Conservation (phyloP, 805 yeast genomes). For the Lipomyces mesembrius region DNA sequence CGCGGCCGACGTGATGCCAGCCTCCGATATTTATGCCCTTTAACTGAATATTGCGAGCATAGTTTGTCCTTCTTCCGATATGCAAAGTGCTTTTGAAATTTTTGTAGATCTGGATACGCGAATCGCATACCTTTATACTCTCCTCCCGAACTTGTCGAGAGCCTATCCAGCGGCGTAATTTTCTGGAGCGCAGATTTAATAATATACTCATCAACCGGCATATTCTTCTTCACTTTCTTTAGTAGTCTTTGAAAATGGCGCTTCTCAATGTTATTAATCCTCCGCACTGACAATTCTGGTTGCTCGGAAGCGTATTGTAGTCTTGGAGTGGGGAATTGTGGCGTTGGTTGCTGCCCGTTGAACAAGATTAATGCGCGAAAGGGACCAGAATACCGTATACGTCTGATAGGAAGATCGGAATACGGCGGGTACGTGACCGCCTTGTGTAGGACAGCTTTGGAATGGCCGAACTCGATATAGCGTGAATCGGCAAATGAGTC, state of each 20-base stretch:
- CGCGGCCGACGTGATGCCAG: not conserved
- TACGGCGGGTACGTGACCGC: conserved; percentile 8
- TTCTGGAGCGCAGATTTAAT: not conserved
- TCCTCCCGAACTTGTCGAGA: not conserved
- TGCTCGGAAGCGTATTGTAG: not conserved
- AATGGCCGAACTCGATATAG: conserved; percentile 1
- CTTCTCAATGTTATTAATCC: conserved; percentile 14
- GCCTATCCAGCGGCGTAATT: not conserved
- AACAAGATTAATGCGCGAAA: conserved; percentile 15
- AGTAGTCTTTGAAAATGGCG: conserved; percentile 12
- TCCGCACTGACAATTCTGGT: conserved; percentile 12
- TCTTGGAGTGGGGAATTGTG: conserved; percentile 8
- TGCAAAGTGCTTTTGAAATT: not conserved
- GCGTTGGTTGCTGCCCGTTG: not conserved
- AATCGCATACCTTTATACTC: not conserved
- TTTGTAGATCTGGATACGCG: not conserved
- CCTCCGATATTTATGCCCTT: not conserved
- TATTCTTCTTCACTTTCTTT: not conserved
- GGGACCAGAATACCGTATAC: conserved; percentile 17
- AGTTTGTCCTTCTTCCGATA: not conserved
- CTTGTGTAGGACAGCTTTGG: not conserved
- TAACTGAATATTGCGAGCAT: not conserved
- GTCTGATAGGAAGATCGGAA: conserved; percentile 5
- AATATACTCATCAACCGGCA: not conserved
- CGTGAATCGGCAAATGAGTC: not conserved